Evolutionary conservation across 805 yeast species (phyloP), one percentile per base, ranked within the genome.

Genomic region (Jamesozyma gamospora): DNA sequence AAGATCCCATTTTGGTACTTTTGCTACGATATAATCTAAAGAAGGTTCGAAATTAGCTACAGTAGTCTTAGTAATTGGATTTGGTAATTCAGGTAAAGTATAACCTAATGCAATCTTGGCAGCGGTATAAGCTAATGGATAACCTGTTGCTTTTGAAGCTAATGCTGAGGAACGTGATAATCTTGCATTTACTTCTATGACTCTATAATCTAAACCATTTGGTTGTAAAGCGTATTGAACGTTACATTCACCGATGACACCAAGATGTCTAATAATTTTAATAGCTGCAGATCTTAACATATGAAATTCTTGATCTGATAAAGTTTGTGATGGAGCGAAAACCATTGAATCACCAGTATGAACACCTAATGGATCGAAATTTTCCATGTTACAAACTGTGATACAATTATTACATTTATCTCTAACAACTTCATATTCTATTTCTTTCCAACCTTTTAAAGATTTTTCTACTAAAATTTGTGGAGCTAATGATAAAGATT

Each of bases 331-430:
- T 36, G 98, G 98, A 40, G 98, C 98, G 58, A 92, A 96, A 36
- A 90, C 98, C 55, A 90, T 92, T 32, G 98, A 92, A 64, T 90
- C 98, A 70, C 98, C 98, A 41, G 98, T 90, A 68, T 90, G 98
- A 55, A 90, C 82, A 53, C 98, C 98, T 52, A 90, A 75, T 33
- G 98, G 98, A 66, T 90, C 98, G 53, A 90, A 90, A 71, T 90
- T 90, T 69, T 90, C 98, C 98, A 90, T 90, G 67, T 90, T 90
- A 74, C 98, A 90, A 39, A 90, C 98, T 33, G 98, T 90, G 62
- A 90, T 90, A 74, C 98, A 90, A 75, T 90, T 90, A 51, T 82
- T 96, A 41, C 82, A 92, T 48, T 92, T 75, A 69, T 90, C 98
- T 61, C 98, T 82, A 41, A 90, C 97, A 49, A 90, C 98, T 70